Evolutionary conservation across 345 rosid genomes (phyloP).

Genomic region (Rhizophora apiculata): DNA sequence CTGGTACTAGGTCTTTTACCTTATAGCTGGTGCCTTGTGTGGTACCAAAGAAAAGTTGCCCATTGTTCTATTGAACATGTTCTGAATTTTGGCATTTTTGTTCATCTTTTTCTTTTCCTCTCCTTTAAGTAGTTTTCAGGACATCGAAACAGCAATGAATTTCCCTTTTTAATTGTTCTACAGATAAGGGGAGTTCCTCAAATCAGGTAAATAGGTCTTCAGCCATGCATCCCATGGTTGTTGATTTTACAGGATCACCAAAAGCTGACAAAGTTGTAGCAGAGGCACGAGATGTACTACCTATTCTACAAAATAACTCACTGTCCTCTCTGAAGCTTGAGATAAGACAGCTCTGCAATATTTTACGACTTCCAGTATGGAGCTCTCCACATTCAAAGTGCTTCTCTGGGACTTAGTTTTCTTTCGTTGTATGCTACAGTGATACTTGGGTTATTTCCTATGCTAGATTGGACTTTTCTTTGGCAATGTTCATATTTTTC

Average conservation of each 20-base stretch:
- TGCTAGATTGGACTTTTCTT: background rate
- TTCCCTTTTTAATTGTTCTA: background rate
- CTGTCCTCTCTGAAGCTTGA: background rate
- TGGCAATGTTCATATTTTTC: too few relatives aligned
- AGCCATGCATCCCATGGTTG: background rate
- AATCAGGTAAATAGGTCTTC: background rate
- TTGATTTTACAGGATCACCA: background rate
- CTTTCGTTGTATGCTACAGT: too few relatives aligned
- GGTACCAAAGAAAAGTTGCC: too few relatives aligned
- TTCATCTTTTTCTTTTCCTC: background rate
- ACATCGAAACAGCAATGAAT: background rate
- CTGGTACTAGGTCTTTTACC: constrained; percentile 4
- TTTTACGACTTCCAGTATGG: constrained; percentile 10
- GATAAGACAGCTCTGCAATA: background rate
- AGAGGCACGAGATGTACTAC: background rate
- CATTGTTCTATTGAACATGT: too few relatives aligned
- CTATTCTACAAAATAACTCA: background rate
- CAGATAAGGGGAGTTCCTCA: background rate
- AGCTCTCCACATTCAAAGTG: background rate
- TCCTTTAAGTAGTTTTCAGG: background rate
- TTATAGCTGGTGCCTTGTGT: too few relatives aligned
- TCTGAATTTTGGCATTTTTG: background rate
- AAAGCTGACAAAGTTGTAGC: background rate
- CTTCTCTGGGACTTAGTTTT: too few relatives aligned
- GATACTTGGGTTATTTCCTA: too few relatives aligned